Base-by-base conservation (phyloP, 192 early-diverging fungal genomes). In the Phlyctochytrium planicorne region DNA sequence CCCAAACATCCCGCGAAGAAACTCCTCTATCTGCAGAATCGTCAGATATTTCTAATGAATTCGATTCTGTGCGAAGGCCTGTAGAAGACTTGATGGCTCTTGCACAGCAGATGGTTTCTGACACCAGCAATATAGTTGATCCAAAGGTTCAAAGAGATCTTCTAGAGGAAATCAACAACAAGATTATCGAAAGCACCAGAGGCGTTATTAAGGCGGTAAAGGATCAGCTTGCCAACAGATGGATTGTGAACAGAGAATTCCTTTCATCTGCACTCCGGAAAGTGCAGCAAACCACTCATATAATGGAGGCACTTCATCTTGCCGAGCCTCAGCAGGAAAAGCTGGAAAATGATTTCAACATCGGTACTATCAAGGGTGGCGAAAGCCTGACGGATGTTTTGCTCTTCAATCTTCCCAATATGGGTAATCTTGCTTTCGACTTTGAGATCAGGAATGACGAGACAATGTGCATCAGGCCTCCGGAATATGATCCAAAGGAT, bases 191-290 rank as follows among this genome's bases (percentile, higher is more conserved):
- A 17, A 84, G 70, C 52, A 85, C 84, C 17, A 50, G 68, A 10
- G 62, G 60, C 17, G 80, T 81, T 25, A 80, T 85, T 10, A 85
- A 80, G 62, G 70, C 76, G 2, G 84, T 85, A 23, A 81, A 80
- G 60, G 79, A 75, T 23, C 81, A 83, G 56, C 56, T 85, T 2
- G 59, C 77, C 2, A 75, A 69, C 57, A 31, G 47, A n/a, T 85
- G 84, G 84, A 63, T 85, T 34, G 72, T 68, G 16, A 85, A 85
- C 65, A 73, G 84, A 4, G 80, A 82, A 34, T 78, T 85, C 35
- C 63, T 85, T 2, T 70, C 74, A 36, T 35, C 63, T 2, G 77
- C 84, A 4, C 32, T 85, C 16, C 47, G 70, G 10, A 50, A 73
- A 17, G 66, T 83, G 17, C 81, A 85, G 59, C 68, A 75, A 53